Percentiles rank a stretch among this genome's conserved stretches.
Evolutionary conservation across 805 yeast species (phyloP).

Genomic region (Blastobotrys chiropterorum): DNA sequence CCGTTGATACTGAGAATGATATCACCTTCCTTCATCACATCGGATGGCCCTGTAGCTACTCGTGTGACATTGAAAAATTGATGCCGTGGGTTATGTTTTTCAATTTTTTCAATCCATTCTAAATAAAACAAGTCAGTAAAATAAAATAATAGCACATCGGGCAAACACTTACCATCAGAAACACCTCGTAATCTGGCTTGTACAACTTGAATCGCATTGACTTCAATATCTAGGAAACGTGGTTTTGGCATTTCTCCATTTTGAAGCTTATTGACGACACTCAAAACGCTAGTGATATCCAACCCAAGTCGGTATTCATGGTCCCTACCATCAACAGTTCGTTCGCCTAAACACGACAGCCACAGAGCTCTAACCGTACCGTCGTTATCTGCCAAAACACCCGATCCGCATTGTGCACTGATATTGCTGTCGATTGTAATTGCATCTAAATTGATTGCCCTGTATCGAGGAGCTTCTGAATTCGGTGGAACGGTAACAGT

Average conservation of each 20-base stretch:
- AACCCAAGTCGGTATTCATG: slow-evolving; percentile 66
- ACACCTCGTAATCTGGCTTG: slow-evolving; percentile 86
- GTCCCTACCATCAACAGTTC: slow-evolving; percentile 48
- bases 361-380: slow-evolving; percentile 82
- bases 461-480: slow-evolving; percentile 65
- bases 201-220: slow-evolving; percentile 57
- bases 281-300: slow-evolving; percentile 59
- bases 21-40: slow-evolving; percentile 52
- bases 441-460: slow-evolving; percentile 79
- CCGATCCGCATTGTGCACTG: slow-evolving; percentile 70
- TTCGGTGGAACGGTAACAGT: slow-evolving; percentile 68
- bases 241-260: slow-evolving; percentile 43
- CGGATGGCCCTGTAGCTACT: slow-evolving; percentile 43
- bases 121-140: background rate
- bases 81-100: slow-evolving; percentile 57
- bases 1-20: slow-evolving; percentile 67
- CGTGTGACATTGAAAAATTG: slow-evolving; percentile 69
- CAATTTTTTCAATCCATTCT: slow-evolving; percentile 65
- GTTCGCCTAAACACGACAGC: slow-evolving; percentile 78
- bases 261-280: slow-evolving; percentile 51
- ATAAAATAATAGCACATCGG: background rate
- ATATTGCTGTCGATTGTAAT: slow-evolving; percentile 66
- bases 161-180: slow-evolving; percentile 46
- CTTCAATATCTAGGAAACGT: slow-evolving; percentile 74
- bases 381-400: slow-evolving; percentile 67